A percentile compares a stretch with the other conserved stretches of the same genome.
Conservation (phyloP, 306 rosid genomes). For the Fragaria nilgerrensis region DNA sequence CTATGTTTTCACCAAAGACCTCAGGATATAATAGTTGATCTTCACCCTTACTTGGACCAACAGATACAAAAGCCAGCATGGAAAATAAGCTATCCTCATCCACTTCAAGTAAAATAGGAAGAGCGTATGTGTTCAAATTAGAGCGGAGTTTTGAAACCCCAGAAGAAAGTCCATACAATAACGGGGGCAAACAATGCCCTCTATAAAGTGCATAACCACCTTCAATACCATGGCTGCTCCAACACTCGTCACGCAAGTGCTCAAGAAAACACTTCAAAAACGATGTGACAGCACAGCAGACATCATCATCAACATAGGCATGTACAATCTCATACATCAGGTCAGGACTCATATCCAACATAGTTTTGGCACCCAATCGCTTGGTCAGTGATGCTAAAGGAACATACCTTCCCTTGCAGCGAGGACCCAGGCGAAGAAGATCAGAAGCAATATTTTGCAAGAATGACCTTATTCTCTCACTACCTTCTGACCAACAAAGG, state of each 20-base stretch:
- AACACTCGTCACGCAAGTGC: conserved; percentile 81
- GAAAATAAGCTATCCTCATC: conserved; percentile 88
- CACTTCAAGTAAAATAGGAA: conserved; percentile 77
- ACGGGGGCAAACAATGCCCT: conserved; percentile 70
- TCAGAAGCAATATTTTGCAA: conserved; percentile 66
- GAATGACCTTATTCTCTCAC: conserved; percentile 57
- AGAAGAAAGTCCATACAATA: conserved; percentile 82
- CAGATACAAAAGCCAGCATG: conserved; percentile 73
- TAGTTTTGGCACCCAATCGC: conserved; percentile 78
- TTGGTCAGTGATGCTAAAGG: conserved; percentile 86
- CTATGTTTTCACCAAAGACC: conserved; percentile 40
- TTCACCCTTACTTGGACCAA: conserved; percentile 54
- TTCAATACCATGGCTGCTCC: conserved; percentile 87
- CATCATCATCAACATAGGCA: conserved; percentile 88
- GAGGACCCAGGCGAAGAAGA: conserved; percentile 76
- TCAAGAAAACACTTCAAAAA: conserved; percentile 88
- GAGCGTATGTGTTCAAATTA: conserved; percentile 83
- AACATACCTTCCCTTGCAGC: conserved; percentile 92
- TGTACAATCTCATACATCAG: conserved; percentile 58
- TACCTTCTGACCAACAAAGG: conserved; percentile 65
- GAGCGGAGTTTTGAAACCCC: conserved; percentile 89
- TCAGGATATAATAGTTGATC: conserved; percentile 44
- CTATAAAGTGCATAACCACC: conserved; percentile 76
- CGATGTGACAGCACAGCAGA: conserved; percentile 87
- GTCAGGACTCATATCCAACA: conserved; percentile 63